A percentile compares a stretch with the other conserved stretches of the same genome.
Conservation (phyloP, 1,139 yeast species). For the Candida dubliniensis region DNA sequence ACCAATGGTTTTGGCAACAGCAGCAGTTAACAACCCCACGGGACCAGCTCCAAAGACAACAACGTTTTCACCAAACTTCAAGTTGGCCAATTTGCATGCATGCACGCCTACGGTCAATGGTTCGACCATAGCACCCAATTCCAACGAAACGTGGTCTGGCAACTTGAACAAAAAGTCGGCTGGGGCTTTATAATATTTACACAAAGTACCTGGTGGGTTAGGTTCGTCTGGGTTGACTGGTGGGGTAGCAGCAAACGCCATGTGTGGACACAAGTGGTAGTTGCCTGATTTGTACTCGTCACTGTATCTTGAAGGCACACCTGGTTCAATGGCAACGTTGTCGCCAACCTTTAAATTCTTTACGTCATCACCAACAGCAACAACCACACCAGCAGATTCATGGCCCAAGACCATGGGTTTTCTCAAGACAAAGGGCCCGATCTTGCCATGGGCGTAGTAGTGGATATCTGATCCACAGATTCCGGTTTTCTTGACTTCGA, state of each 20-base stretch:
- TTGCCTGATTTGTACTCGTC: conserved; percentile 73
- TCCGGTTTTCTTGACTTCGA: conserved; percentile 75
- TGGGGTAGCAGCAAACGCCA: conserved; percentile 89
- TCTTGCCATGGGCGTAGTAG: conserved; percentile 75
- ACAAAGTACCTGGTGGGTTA: conserved; percentile 67
- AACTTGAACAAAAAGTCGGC: conserved; percentile 80
- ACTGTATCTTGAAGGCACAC: conserved; percentile 74
- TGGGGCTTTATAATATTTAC: conserved; percentile 72
- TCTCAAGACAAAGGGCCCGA: conserved; percentile 67
- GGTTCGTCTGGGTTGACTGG: conserved; percentile 37
- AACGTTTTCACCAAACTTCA: conserved; percentile 70
- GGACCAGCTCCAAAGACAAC: conserved; percentile 94
- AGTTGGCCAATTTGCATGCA: conserved; percentile 68
- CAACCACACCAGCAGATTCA: conserved; percentile 72
- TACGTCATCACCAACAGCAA: conserved; percentile 64
- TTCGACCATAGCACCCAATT: conserved; percentile 87
- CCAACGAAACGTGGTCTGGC: conserved; percentile 74
- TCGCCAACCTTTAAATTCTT: conserved; percentile 68
- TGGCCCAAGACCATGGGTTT: conserved; percentile 75
- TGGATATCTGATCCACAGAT: conserved; percentile 90
- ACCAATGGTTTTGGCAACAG: conserved; percentile 80
- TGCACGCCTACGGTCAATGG: conserved; percentile 88
- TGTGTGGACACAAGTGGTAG: conserved; percentile 78
- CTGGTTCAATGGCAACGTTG: conserved; percentile 73
- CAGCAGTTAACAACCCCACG: conserved; percentile 79